These are phyloP conservation scores for Carex myosuroides DNA, from an alignment of 176 grass and related monocot genomes.

Conservation along the genomic window DNA sequence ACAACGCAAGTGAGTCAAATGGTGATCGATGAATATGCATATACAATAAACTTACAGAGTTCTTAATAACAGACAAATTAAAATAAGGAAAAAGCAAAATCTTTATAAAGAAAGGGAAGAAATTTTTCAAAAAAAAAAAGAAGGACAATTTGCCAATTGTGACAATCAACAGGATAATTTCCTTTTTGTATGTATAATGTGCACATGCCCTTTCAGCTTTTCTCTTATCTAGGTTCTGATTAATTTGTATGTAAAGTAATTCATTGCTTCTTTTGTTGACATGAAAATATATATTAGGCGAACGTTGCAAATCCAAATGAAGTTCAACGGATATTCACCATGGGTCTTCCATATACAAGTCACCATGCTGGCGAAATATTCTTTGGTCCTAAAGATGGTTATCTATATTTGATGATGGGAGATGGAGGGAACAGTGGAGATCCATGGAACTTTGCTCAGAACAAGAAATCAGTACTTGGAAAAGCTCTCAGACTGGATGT, in stretches of 20 bases:
- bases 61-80: neutral
- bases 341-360: constrained; percentile 41
- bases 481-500: constrained; percentile 39
- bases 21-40: constrained; percentile 44
- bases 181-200: neutral
- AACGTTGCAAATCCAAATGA: constrained; percentile 23
- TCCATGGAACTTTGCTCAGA: constrained; percentile 47
- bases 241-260: neutral
- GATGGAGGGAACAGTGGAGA: constrained; percentile 41
- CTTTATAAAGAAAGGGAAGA: neutral
- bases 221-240: neutral
- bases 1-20: constrained; percentile 38
- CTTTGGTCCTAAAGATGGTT: constrained; percentile 40
- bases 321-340: constrained; percentile 39
- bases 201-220: neutral
- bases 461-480: constrained; percentile 42
- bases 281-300: constrained; percentile 13
- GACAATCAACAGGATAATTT: neutral
- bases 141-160: neutral
- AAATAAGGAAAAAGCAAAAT: neutral
- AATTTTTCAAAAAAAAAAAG: too few species aligned
- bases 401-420: constrained; percentile 48
- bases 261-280: neutral
- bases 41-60: neutral
- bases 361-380: constrained; percentile 40